Evolutionary conservation across 352 stramenopile genomes (phyloP), one percentile per base, ranked within the genome.

Genomic region (Phytophthora pinifolia): DNA sequence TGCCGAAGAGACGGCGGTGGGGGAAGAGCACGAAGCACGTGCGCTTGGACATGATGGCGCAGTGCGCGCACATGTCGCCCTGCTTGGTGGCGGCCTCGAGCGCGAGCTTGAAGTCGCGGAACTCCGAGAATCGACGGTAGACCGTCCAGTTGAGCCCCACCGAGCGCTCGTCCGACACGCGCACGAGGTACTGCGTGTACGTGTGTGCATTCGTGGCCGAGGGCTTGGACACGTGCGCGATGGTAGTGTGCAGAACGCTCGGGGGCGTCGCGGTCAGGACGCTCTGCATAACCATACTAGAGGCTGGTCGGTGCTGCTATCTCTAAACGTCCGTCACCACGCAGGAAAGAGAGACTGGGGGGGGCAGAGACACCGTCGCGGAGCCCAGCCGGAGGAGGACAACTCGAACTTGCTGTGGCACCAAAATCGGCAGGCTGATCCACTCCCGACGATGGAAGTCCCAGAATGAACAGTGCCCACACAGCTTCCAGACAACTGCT

Each of bases 91-190:
- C 83, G 5, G 81, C 69, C 36, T 86, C 77, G 27, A 93, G 68
- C 15, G 69, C 73, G 35, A 86, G 51, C 17, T 80, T 79, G 59
- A 95, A 79, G 20, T 72, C 71, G 33, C 83, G 85, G 57, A 95
- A 95, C 66, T 93, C 85, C 14, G 81, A 92, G 70, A 83, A 95
- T 43, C 85, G 83, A 2, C 84, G 79, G 64, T 92, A 90, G 46
- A 95, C 82, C 22, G 76, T 89, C 85, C 85, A 95, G 44, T 89
- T 70, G 39, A 90, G 72, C 6, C 70, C 72, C 0, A 74, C 64
- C 12, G 65, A 83, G 57, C 85, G 85, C 54, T 89, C 79, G 48
- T 95, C 85, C 43, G 81, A 91, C 33, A 95, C 85, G 65, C 80
- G 72, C 60, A 95, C 85, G 35, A 92, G 65, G 60, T 89, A 95